phyloP scores from a whole-genome alignment of 345 rosid genomes.

The Eucalyptus sp. region DNA sequence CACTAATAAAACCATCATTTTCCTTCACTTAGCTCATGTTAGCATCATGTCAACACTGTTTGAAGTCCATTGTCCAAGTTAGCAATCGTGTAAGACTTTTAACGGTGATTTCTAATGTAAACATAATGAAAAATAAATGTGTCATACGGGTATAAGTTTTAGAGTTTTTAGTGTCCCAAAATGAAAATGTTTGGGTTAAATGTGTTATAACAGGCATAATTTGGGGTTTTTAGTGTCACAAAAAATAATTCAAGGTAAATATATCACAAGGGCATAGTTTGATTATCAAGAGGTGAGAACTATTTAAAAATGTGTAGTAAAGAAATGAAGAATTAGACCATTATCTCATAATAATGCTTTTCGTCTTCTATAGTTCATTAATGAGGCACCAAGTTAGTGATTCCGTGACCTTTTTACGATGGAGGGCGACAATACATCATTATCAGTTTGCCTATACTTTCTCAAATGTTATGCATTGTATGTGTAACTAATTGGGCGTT shows the following conservation, averaged over 20 bases:
- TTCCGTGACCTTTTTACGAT: rapidly evolving
- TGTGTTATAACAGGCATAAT: rapidly evolving
- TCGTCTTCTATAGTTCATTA: background rate
- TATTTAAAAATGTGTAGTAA: background rate
- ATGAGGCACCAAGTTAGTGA: rapidly evolving
- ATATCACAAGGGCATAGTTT: rapidly evolving
- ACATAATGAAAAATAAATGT: no score
- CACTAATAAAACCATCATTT: no score
- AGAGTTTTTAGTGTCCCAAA: no score
- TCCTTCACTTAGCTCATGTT: background rate
- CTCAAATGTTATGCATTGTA: no score
- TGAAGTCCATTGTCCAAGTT: background rate
- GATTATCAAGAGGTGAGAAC: background rate
- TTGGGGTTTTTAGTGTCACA: no score
- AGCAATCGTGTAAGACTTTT: background rate
- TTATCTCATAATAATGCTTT: background rate
- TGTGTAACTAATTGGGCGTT: no score
- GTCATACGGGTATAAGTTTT: background rate
- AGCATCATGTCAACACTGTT: background rate
- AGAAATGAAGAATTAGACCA: background rate
- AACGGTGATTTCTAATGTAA: no score
- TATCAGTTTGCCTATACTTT: no score
- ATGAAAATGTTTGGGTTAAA: background rate
- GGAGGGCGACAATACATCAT: no score
- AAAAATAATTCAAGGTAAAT: rapidly evolving